These are phyloP conservation scores for Apiotrichum sp. DNA, from an alignment of 1,284 basidiomycete species.

Conservation along the genomic window DNA sequence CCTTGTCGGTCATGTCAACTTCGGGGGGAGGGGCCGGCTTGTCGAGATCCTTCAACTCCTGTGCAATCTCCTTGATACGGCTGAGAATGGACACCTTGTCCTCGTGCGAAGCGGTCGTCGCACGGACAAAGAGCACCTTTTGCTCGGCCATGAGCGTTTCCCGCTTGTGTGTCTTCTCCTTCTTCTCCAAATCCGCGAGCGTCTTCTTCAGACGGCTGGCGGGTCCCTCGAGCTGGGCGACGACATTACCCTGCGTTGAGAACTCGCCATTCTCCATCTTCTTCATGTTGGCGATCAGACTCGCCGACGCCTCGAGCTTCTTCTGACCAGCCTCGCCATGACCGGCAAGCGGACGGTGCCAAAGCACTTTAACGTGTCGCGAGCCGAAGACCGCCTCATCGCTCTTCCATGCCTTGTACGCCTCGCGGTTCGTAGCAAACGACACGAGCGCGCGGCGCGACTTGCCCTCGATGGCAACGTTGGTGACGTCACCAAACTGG, in stretches of 20 bases:
- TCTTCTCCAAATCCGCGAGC: slow-evolving; percentile 42
- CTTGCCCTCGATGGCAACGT: slow-evolving; percentile 78
- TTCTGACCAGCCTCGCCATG: slow-evolving; percentile 69
- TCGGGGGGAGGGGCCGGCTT: slow-evolving; percentile 40
- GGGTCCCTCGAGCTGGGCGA: slow-evolving; percentile 31
- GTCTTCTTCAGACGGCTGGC: slow-evolving; percentile 31
- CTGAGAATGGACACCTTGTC: slow-evolving; percentile 78
- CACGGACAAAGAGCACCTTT: slow-evolving; percentile 71
- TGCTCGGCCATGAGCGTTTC: slow-evolving; percentile 85
- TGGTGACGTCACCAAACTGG: slow-evolving; percentile 85
- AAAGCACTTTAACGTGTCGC: slow-evolving; percentile 89
- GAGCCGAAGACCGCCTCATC: slow-evolving; percentile 91
- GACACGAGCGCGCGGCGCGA: slow-evolving; percentile 74
- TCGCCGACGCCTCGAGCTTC: slow-evolving; percentile 69
- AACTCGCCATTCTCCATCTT: slow-evolving; percentile 30
- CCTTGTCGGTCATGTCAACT: slow-evolving; percentile 37
- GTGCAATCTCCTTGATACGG: slow-evolving; percentile 67
- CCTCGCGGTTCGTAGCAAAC: slow-evolving; percentile 78
- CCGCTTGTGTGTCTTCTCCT: slow-evolving; percentile 64
- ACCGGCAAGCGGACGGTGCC: slow-evolving; percentile 84
- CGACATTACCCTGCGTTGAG: slow-evolving; percentile 24
- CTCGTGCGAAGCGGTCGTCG: slow-evolving; percentile 52
- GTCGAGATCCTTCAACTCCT: slow-evolving; percentile 62
- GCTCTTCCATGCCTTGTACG: slow-evolving; percentile 80
- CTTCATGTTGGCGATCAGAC: slow-evolving; percentile 60